Base-by-base conservation (phyloP, 495 filamentous ascomycete genomes). In the Terfezia claveryi region DNA sequence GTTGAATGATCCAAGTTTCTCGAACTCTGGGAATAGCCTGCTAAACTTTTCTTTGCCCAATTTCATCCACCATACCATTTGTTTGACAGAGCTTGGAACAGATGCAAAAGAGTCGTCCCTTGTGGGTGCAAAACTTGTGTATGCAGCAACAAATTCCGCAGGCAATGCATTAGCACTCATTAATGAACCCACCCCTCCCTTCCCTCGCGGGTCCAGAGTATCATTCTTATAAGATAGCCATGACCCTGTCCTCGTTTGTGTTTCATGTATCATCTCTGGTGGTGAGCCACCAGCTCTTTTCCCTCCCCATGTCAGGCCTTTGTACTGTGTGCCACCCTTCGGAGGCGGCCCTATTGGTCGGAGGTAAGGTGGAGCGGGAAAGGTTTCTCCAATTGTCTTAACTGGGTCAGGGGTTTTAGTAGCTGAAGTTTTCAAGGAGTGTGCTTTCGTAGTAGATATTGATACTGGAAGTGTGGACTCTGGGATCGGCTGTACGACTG, bases 51-150 rank as follows among this genome's bases (percentile, higher is more conserved):
- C 69, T 49, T 74, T 67, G 4, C 82, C 81, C 36, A 74, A 62
- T 59, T 73, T 73, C 20, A 72, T 71, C 82, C 82, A 86, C 82
- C 82, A 86, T 2, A 85, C 64, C 49, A 72, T 61, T 52, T 77
- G 75, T 56, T 79, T 81, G 12, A 72, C 68, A 56, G 78, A 76
- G 16, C 67, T 68, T 23, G 81, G 73, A 4, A 83, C 64, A 36
- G 82, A 68, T 1, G 82, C 72, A 4, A 69, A 69, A 7, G 76
- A 70, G 60, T 82, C 79, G 57, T 86, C 82, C 50, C 71, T 71
- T n/a, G 72, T 73, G 3, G 82, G 82, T 8, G 80, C 81, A 69
- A 85, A 85, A 54, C 79, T 81, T 5, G 80, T 82, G 58, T 80
- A 85, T 8, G 76, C 79, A 54, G 38, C 58, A 41, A 65, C 59